These are phyloP conservation scores for Euclidium syriacum DNA, from an alignment of 345 rosid genomes.

Conservation along the genomic window DNA sequence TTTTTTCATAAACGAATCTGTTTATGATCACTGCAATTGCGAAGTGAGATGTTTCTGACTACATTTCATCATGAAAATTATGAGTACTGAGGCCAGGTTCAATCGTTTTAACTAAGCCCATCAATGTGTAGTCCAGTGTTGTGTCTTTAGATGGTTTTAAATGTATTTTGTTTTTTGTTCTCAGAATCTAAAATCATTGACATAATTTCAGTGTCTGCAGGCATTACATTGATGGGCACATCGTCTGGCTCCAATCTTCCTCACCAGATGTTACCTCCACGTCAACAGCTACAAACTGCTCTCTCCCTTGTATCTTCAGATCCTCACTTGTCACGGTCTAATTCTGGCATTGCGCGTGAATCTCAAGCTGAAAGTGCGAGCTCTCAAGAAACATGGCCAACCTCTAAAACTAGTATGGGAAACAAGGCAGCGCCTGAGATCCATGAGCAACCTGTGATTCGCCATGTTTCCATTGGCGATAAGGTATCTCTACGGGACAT, in stretches of 20 bases:
- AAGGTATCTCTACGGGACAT: constrained; percentile 71
- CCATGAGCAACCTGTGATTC: constrained; percentile 64
- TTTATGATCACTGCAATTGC: too few relatives aligned
- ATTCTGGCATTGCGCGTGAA: constrained; percentile 56
- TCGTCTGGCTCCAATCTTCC: constrained; percentile 83
- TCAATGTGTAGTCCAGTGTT: too few relatives aligned
- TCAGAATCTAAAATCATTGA: neutral
- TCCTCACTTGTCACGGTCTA: constrained; percentile 38
- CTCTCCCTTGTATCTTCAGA: constrained; percentile 54
- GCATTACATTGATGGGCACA: constrained; percentile 81
- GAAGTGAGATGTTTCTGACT: neutral
- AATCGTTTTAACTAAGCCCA: neutral
- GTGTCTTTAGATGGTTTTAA: neutral
- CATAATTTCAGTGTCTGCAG: constrained; percentile 11
- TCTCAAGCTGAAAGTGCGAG: constrained; percentile 97
- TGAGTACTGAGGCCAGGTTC: too few relatives aligned
- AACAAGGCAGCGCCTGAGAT: constrained; percentile 53
- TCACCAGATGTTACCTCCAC: constrained; percentile 87
- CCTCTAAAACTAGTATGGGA: constrained; percentile 9
- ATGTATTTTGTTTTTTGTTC: neutral
- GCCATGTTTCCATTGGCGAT: constrained; percentile 61
- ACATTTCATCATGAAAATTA: neutral
- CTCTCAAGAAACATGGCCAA: constrained; percentile 90
- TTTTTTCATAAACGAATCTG: too few relatives aligned
- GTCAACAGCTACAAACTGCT: constrained; percentile 55